Conservation (phyloP, 202 grass and related monocot species). For the Musa balbisiana region DNA sequence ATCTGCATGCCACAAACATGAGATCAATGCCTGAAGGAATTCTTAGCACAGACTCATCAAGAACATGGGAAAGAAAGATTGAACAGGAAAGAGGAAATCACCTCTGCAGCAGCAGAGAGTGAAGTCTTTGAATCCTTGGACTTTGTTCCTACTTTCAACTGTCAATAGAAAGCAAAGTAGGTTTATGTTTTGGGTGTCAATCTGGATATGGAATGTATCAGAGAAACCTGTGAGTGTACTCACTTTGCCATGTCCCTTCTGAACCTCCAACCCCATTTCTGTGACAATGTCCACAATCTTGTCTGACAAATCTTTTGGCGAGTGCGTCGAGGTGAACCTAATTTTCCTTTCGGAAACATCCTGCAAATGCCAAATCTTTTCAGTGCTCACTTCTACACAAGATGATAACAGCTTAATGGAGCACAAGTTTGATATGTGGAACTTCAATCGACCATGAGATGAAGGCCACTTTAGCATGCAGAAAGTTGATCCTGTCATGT, state of each 20-base stretch:
- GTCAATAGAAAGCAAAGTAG: background rate
- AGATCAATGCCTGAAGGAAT: too few relatives aligned
- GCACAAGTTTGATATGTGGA: too few relatives aligned
- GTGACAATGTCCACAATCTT: constrained; percentile 56
- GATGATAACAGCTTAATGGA: too few relatives aligned
- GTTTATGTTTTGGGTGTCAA: background rate
- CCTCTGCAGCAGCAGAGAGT: constrained; percentile 39
- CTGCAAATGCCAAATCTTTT: constrained; percentile 21
- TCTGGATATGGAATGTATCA: too few relatives aligned
- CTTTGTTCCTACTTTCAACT: constrained; percentile 63
- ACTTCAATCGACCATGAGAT: too few relatives aligned
- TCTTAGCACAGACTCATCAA: too few relatives aligned
- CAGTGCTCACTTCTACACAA: too few relatives aligned
- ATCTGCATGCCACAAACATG: background rate
- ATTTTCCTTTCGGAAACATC: constrained; percentile 80
- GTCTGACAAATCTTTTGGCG: constrained; percentile 66
- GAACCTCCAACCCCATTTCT: constrained; percentile 65
- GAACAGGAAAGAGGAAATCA: background rate
- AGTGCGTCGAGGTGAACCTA: constrained; percentile 65
- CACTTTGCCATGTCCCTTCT: constrained; percentile 59
- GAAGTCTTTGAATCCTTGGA: constrained; percentile 39
- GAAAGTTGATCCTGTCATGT: background rate
- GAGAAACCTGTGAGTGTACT: constrained; percentile 7
- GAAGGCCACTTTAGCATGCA: too few relatives aligned
- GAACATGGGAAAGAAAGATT: background rate